Base-by-base conservation (phyloP, 352 stramenopile genomes). In the Peronospora farinosa region DNA sequence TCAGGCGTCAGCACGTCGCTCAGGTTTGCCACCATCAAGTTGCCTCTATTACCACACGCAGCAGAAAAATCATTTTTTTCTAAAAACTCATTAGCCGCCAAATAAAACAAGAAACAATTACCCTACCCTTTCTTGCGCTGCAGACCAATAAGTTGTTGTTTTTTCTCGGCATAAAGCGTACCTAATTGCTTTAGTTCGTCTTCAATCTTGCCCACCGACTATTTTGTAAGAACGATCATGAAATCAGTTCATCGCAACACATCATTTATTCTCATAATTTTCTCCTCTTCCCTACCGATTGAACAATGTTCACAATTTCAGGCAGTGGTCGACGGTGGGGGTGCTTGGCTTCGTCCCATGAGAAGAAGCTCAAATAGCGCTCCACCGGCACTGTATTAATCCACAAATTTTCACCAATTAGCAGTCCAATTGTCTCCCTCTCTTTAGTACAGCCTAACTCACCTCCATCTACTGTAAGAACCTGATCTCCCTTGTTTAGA, bases 281-380 rank as follows among this genome's bases (percentile, higher is more conserved):
- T 9, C 7, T 32, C n/a, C 6, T 49, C 15, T 38, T 12, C 52
- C 67, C 41, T 55, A 96, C 91, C 48, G 81, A 77, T 31, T 97
- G 87, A 60, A 98, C 97, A 47, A 97, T 87, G 50, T 72, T 84
- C 8, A 98, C 94, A 40, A 98, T 92, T 51, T 98, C 92, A 21
- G 96, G 95, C 17, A 98, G 69, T n/a, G 94, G 92, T 47, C 96
- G 86, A 41, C 95, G 88, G 67, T 98, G 95, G 21, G 81, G 86
- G 57, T 98, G 98, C 63, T 98, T 98, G 38, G 96, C 95, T 55
- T 97, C 96, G 63, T 99, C 96, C 96, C 95, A 98, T 36, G 92
- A 94, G 66, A 98, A 98, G 69, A 96, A 94, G 63, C 97, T 86
- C 51, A 98, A 78, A 71, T 98, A 98, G 38, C 91, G 83, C 45